phyloP scores from a whole-genome alignment of 345 rosid genomes.

The Raphanus raphanistrum region DNA sequence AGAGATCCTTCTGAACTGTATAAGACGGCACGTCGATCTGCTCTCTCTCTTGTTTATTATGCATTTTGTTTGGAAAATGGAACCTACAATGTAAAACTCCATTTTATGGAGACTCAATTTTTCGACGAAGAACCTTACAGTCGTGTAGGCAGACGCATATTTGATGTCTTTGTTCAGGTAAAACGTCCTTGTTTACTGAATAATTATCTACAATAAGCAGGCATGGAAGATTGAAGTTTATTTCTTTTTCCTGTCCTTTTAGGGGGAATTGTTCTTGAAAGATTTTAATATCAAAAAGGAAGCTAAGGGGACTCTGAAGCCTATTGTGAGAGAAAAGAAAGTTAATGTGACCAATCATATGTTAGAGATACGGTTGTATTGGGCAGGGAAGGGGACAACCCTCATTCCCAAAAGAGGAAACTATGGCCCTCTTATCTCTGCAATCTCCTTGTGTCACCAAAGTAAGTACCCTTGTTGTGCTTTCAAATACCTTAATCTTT shows the following conservation, averaged over 20 bases:
- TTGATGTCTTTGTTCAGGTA: constrained; percentile 61
- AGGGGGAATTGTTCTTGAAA: constrained; percentile 26
- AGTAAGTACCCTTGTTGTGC: neutral
- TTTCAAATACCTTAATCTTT: neutral
- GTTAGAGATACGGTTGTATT: constrained; percentile 53
- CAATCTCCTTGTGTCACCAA: constrained; percentile 47
- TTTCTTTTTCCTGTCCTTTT: too few relatives aligned
- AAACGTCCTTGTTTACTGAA: neutral
- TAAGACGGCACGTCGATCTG: constrained; percentile 52
- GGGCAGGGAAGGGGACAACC: constrained; percentile 56
- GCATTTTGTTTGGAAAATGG: constrained; percentile 47
- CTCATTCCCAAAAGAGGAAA: constrained; percentile 44
- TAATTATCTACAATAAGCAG: neutral
- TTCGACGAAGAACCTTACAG: constrained; percentile 32
- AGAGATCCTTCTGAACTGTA: constrained; percentile 37
- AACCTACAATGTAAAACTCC: constrained; percentile 43
- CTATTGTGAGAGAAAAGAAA: neutral
- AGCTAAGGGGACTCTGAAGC: constrained; percentile 41
- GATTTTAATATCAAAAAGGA: constrained; percentile 52
- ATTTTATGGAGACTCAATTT: constrained; percentile 62
- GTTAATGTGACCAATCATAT: constrained; percentile 37
- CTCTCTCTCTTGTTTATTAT: constrained; percentile 60
- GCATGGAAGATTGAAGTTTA: neutral
- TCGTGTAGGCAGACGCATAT: constrained; percentile 53
- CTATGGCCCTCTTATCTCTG: constrained; percentile 67